Conservation (phyloP, 1,284 basidiomycete species). For the Grifola frondosa region DNA sequence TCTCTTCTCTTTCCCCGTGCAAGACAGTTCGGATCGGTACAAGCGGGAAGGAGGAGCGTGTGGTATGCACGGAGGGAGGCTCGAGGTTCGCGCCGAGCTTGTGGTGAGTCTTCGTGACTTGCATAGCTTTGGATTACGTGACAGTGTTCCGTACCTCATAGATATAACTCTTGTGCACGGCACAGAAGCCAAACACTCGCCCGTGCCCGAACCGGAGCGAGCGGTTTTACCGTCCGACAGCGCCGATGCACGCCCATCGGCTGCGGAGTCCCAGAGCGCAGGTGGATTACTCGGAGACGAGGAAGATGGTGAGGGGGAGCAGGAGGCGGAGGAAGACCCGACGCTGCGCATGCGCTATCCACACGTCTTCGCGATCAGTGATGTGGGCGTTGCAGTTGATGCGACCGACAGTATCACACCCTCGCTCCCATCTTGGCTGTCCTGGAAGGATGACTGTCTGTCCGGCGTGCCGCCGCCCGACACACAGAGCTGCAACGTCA, state of each 20-base stretch:
- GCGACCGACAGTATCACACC: too few relatives aligned
- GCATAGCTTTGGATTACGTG: too few relatives aligned
- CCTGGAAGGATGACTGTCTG: conserved; percentile 82
- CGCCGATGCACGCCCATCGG: too few relatives aligned
- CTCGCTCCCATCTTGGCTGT: conserved; percentile 80
- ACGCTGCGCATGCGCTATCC: conserved; percentile 41
- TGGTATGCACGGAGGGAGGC: conserved; percentile 57
- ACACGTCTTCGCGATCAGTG: conserved; percentile 68
- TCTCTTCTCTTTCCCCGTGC: conserved; percentile 36
- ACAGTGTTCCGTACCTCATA: background rate
- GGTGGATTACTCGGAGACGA: too few relatives aligned
- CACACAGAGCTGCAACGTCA: conserved; percentile 71
- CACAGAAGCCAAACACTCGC: conserved; percentile 69
- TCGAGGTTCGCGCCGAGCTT: conserved; percentile 61
- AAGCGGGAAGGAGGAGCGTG: conserved; percentile 27
- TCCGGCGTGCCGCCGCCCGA: conserved; percentile 71
- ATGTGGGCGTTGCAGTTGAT: conserved; percentile 68
- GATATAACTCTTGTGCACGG: conserved; percentile 69
- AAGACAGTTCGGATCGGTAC: too few relatives aligned
- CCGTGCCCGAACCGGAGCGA: conserved; percentile 54
- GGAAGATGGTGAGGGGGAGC: conserved; percentile 30
- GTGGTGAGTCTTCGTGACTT: conserved; percentile 51
- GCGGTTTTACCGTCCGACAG: too few relatives aligned
- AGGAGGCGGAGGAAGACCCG: conserved; percentile 19
- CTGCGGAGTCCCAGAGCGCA: too few relatives aligned